Evolutionary conservation across 1,139 yeast species (phyloP).

Genomic region (Debaryomycetaceae sp.): DNA sequence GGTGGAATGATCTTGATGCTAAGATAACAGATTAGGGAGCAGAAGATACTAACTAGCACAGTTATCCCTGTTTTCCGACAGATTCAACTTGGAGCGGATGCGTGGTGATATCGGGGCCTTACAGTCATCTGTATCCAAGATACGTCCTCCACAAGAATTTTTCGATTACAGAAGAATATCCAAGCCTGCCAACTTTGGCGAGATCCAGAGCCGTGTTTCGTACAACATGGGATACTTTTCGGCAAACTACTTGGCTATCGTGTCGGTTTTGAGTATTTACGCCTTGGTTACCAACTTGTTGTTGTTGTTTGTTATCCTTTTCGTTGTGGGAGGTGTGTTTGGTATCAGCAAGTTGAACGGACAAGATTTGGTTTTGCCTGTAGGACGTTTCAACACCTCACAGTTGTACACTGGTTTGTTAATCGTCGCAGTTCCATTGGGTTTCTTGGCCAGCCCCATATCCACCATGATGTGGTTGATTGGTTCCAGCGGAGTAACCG

Average conservation of each 20-base stretch:
- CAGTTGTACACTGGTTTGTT: constrained; percentile 87
- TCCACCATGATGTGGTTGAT: constrained; percentile 94
- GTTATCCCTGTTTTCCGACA: constrained; percentile 45
- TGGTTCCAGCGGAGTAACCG: constrained; percentile 88
- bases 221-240: constrained; percentile 86
- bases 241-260: constrained; percentile 77
- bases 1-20: no score
- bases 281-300: constrained; percentile 77
- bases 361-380: constrained; percentile 69
- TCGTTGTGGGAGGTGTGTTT: constrained; percentile 65
- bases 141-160: constrained; percentile 90
- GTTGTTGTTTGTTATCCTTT: constrained; percentile 73
- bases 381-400: constrained; percentile 68
- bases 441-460: constrained; percentile 89
- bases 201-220: constrained; percentile 81
- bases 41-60: constrained; percentile 15
- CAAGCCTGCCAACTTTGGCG: constrained; percentile 87
- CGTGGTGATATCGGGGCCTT: constrained; percentile 38
- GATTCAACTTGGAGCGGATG: constrained; percentile 50
- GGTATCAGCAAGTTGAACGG: constrained; percentile 82
- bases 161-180: constrained; percentile 87
- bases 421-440: constrained; percentile 78
- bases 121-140: constrained; percentile 64
- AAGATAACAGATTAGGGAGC: no score
- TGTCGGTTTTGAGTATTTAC: constrained; percentile 56